Conservation (phyloP, 1,284 basidiomycete genomes). For the Pholiota adiposa region DNA sequence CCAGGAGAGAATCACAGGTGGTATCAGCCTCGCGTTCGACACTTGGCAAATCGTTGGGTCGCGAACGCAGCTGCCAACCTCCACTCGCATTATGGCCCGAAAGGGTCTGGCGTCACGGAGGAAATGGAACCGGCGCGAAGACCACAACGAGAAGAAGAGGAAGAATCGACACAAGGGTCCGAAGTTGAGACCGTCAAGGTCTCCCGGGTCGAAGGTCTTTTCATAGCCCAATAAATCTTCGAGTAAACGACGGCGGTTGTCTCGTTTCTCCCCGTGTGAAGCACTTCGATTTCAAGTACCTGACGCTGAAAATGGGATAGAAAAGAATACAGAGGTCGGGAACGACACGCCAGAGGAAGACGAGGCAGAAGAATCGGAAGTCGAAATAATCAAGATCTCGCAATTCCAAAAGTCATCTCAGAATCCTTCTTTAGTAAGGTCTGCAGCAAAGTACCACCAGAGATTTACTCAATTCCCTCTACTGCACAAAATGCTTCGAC, state of each 20-base stretch:
- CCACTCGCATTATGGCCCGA: neutral
- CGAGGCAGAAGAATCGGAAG: too few species aligned
- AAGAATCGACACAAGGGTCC: conserved; percentile 8
- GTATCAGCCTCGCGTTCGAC: too few species aligned
- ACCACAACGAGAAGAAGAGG: neutral
- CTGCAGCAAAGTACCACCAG: too few species aligned
- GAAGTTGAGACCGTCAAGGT: conserved; percentile 7
- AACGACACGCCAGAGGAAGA: too few species aligned
- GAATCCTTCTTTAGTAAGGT: too few species aligned
- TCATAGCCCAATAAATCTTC: conserved; percentile 2
- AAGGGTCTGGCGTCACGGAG: conserved; percentile 13
- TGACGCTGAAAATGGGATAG: conserved; percentile 18
- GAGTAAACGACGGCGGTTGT: conserved; percentile 10
- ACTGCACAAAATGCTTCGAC: too few species aligned
- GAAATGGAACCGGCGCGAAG: conserved; percentile 17
- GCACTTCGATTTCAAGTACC: conserved; percentile 4
- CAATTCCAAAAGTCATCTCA: too few species aligned
- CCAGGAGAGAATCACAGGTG: conserved; percentile 25
- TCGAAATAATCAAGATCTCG: too few species aligned
- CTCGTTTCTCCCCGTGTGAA: neutral
- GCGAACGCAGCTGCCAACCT: conserved; percentile 1
- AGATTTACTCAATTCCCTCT: too few species aligned
- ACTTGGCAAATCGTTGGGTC: conserved; percentile 26
- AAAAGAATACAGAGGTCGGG: conserved; percentile 5
- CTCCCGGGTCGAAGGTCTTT: conserved; percentile 3